A percentile compares a stretch with the other conserved stretches of the same genome.
These are phyloP conservation scores for Schoenoplectus tabernaemontani DNA, from an alignment of 202 grass and related monocot species.

Conservation along the genomic window DNA sequence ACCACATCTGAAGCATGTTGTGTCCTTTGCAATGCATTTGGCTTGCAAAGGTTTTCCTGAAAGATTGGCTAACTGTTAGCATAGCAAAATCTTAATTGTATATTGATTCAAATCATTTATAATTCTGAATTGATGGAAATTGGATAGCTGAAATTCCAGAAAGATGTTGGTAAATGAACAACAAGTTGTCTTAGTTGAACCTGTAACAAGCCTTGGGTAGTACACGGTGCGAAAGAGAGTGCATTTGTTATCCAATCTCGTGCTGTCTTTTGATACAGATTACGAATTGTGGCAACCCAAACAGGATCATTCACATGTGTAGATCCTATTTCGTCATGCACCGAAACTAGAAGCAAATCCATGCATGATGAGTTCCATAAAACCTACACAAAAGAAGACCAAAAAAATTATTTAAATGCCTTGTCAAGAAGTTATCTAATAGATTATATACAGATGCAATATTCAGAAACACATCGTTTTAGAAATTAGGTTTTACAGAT, in stretches of 20 bases:
- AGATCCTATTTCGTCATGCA: slow-evolving; percentile 93
- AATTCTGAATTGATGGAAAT: neutral
- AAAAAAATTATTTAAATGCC: neutral
- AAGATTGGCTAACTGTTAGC: slow-evolving; percentile 10
- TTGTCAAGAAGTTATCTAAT: neutral
- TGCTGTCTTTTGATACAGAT: slow-evolving; percentile 92
- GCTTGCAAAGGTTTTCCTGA: slow-evolving; percentile 98
- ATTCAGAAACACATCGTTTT: neutral
- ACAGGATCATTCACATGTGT: slow-evolving; percentile 95
- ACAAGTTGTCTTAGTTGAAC: slow-evolving; percentile 29
- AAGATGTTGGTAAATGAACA: slow-evolving; percentile 17
- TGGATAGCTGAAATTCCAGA: neutral
- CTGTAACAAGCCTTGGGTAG: slow-evolving; percentile 98
- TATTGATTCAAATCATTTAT: neutral
- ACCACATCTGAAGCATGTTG: slow-evolving; percentile 99
- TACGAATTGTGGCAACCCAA: slow-evolving; percentile 89
- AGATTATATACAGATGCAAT: neutral
- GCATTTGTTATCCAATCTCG: slow-evolving; percentile 98
- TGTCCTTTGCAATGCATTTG: slow-evolving; percentile 90
- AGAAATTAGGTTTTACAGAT: neutral
- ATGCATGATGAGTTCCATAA: slow-evolving; percentile 97
- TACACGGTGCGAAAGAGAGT: slow-evolving; percentile 95
- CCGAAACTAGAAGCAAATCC: slow-evolving; percentile 95
- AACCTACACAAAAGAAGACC: slow-evolving; percentile 50
- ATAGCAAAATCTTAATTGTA: neutral